Conservation (phyloP, 306 rosid species). For the Lathyrus oleraceus region DNA sequence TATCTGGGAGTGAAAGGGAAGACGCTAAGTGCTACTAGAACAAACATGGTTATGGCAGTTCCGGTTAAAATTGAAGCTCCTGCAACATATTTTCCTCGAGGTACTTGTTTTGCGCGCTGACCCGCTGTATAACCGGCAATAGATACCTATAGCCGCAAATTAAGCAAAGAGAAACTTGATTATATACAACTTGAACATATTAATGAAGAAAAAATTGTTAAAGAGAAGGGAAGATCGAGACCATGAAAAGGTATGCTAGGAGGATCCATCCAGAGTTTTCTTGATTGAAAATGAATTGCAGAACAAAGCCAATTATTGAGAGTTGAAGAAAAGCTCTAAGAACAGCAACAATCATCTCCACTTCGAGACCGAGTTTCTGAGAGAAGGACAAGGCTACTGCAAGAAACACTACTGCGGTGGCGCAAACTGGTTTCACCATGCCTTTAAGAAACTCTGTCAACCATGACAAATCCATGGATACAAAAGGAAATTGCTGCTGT, state of each 20-base stretch:
- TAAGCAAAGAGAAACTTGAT: neutral
- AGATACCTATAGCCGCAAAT: conserved; percentile 49
- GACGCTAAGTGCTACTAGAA: conserved; percentile 61
- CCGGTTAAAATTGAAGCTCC: conserved; percentile 82
- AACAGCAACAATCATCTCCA: conserved; percentile 72
- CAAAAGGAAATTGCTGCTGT: neutral
- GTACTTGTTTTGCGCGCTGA: conserved; percentile 86
- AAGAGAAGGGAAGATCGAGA: conserved; percentile 8
- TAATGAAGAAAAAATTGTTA: neutral
- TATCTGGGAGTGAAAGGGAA: conserved; percentile 95
- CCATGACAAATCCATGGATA: conserved; percentile 54
- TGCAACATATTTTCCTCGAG: conserved; percentile 76
- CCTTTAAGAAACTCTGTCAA: conserved; percentile 60
- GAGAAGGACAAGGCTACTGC: conserved; percentile 63
- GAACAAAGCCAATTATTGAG: conserved; percentile 83
- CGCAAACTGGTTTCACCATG: conserved; percentile 76
- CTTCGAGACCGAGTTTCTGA: conserved; percentile 71
- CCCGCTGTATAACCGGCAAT: conserved; percentile 95
- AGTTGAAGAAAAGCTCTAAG: conserved; percentile 82
- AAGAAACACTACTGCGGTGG: conserved; percentile 63
- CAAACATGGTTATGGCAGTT: conserved; percentile 72
- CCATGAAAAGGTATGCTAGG: conserved; percentile 93
- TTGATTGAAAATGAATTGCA: conserved; percentile 81
- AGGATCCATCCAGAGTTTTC: conserved; percentile 70
- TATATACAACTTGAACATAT: neutral